Base-by-base conservation (phyloP, 345 rosid genomes). In the Limnanthes douglasii region DNA sequence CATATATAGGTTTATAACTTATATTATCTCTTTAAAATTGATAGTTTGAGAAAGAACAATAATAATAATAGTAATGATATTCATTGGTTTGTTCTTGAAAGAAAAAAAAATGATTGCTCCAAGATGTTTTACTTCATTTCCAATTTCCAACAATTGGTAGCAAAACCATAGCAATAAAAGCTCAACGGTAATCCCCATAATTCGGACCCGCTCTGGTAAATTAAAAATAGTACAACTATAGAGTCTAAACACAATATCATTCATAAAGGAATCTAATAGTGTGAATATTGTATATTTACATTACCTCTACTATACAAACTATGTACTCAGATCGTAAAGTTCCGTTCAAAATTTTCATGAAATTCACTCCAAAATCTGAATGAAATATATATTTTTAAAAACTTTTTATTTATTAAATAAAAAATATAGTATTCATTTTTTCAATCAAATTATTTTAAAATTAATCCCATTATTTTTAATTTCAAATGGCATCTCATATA, bases 31-130 rank as follows among this genome's bases (percentile, higher is more conserved):
- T n/a, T n/a, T n/a, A 34, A 25, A 17, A 11, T 18, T 21, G 8
- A 50, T 23, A 12, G 20, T 26, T 15, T 33, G 11, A 37, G 27
- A 41, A 17, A 4, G 19, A 36, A 6, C 3, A 11, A 37, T 31
- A n/a, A n/a, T n/a, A n/a, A n/a, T n/a, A 18, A 2, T 14, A 12
- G 7, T n/a, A 13, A 4, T 6, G 11, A 20, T 34, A 31, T 79
- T 64, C 41, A 78, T 94, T 41, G 76, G 29, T 61, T 88, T 83
- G 75, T 88, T 76, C 54, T 83, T 88, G 48, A 75, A 88, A 4
- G 97, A 95, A 46, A 88, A n/a, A n/a, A n/a, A 88, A 17, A 83
- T 76, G 68, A 88, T 38, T 5, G 97, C 97, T 31, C 95, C 90
- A 10, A 90, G 95, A 26, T 88, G 97, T 56, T 83, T 90, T 4